Evolutionary conservation across 768 basidiomycete species (phyloP).

Genomic region (Russula sp.): DNA sequence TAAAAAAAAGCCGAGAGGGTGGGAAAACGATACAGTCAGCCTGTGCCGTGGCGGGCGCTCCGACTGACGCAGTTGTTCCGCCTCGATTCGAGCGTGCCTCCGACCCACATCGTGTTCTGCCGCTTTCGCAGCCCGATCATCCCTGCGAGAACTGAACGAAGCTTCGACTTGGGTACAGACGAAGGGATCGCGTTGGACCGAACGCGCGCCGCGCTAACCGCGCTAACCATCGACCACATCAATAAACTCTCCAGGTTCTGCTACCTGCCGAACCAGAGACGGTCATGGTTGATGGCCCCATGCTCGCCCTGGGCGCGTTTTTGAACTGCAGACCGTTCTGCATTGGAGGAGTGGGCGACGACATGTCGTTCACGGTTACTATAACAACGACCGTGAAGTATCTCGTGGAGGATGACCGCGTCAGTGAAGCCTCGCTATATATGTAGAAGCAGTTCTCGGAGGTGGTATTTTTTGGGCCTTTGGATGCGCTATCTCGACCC

Average conservation of each 20-base stretch:
- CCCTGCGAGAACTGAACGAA: constrained; percentile 16
- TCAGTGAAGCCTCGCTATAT: not conserved
- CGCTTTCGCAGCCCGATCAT: constrained; percentile 12
- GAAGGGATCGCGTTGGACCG: constrained; percentile 13
- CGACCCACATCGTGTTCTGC: constrained; percentile 6
- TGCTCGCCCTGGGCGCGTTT: not conserved
- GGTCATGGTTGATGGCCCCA: constrained; percentile 7
- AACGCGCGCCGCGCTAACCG: constrained; percentile 8
- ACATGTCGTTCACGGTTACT: not conserved
- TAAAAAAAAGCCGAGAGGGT: too few species aligned
- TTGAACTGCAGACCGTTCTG: not conserved
- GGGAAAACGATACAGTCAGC: too few species aligned
- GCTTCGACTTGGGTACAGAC: not conserved
- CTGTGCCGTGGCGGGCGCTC: too few species aligned
- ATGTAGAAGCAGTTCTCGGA: constrained; percentile 7
- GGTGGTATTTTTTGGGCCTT: not conserved
- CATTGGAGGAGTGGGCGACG: not conserved
- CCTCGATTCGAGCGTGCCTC: too few species aligned
- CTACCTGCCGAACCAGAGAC: not conserved
- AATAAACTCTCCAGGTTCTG: not conserved
- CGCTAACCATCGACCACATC: not conserved
- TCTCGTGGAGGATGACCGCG: constrained; percentile 7
- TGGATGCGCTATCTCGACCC: not conserved
- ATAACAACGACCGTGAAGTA: constrained; percentile 12
- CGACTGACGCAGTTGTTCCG: not conserved